A percentile compares a stretch with the other conserved stretches of the same genome.
phyloP scores from a whole-genome alignment of 2,329 filamentous ascomycete genomes.

The Talaromyces sp. region DNA sequence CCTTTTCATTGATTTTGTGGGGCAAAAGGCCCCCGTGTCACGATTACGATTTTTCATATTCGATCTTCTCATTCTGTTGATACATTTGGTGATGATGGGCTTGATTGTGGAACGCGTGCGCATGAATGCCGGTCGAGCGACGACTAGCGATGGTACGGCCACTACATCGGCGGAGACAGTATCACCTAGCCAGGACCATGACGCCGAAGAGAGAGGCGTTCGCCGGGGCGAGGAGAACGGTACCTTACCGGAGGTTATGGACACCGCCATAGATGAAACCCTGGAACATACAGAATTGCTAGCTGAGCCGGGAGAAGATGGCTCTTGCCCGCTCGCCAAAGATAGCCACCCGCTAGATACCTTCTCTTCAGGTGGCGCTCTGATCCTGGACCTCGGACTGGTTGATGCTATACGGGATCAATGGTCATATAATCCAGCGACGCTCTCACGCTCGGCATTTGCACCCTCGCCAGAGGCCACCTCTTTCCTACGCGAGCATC shows the following conservation, averaged over 20 bases:
- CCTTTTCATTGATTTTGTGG: constrained; percentile 60
- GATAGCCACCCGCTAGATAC: constrained; percentile 32
- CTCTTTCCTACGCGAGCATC: constrained; percentile 31
- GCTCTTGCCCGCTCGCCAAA: constrained; percentile 13
- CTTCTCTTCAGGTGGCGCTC: constrained; percentile 31
- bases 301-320: constrained; percentile 27
- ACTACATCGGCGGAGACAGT: constrained; percentile 16
- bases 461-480: constrained; percentile 29
- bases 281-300: constrained; percentile 25
- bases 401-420: constrained; percentile 32
- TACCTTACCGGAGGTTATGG: neutral
- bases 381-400: constrained; percentile 34
- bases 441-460: constrained; percentile 19
- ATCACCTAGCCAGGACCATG: constrained; percentile 45
- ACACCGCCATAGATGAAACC: constrained; percentile 12
- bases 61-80: constrained; percentile 48
- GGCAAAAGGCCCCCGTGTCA: constrained; percentile 53
- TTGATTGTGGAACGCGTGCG: constrained; percentile 49
- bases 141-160: constrained; percentile 15
- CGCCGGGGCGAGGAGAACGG: constrained; percentile 28
- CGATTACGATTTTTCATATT: constrained; percentile 48
- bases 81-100: constrained; percentile 55
- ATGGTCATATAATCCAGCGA: constrained; percentile 27
- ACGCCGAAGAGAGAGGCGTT: constrained; percentile 56
- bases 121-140: constrained; percentile 27